Base-by-base conservation (phyloP, 2,329 filamentous ascomycete species). In the Emmonsia crescens region DNA sequence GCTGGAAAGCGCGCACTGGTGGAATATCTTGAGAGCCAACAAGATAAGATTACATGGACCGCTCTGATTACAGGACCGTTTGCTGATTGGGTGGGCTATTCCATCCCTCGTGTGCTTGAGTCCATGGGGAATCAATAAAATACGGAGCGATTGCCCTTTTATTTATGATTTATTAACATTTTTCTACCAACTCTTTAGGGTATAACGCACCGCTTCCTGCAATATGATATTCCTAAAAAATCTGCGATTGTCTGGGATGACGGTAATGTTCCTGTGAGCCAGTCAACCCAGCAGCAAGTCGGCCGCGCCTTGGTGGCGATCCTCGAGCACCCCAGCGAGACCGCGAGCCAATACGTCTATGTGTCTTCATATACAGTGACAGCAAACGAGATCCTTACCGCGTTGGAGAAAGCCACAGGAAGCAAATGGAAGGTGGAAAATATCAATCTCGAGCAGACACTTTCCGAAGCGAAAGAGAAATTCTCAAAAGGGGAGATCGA, bases 311-410 rank as follows among this genome's bases (percentile, higher is more conserved):
- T 85, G 0, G 78, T 78, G 8, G 76, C 78, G 5, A 73, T 83
- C 29, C 71, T 87, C 19, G 74, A 74, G 67, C 77, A 72, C 46
- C 76, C 79, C 0, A 75, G 78, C 1, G 72, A 78, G 62, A 86
- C 83, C 0, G 79, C 76, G 42, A 87, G 88, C 69, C 77, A 81
- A 63, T 83, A 84, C 69, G 70, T 88, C 36, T 79, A 78, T 58
- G 73, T 87, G 19, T 79, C 82, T 2, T 84, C 81, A 0, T 83
- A 86, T 66, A 79, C 79, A 36, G 78, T 80, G 0, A 80, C 80
- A 1, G 84, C 87, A 71, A 82, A 82, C 21, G 77, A 87, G 64
- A 71, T 89, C 1, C 68, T 87, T 1, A 71, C 73, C 14, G 69
- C 78, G 0, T 72, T 82, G 2, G 82, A 88, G 71, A 78, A 80